Base-by-base conservation (phyloP, 129 eudicot genomes). In the Helianthus tuberosus region DNA sequence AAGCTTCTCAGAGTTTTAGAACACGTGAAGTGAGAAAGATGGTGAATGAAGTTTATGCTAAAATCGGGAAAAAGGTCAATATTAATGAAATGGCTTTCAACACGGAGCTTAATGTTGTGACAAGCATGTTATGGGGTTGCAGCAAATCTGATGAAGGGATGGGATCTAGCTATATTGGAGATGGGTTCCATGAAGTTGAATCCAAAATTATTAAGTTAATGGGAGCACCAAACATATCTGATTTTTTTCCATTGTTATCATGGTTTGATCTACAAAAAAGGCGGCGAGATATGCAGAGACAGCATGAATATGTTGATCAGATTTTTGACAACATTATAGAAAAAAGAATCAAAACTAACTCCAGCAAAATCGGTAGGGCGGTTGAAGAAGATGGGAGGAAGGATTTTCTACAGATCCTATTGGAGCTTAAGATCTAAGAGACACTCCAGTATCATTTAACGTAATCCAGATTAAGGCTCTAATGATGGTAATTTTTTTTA, bases 341-440 rank as follows among this genome's bases (percentile, higher is more conserved):
- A 4, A 4, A 25, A 23, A 58, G 64, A 58, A 25, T 23, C 38
- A 58, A 58, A 10, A 9, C 0, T 11, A 58, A 58, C 38, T 58
- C 64, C 10, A 20, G 35, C 64, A 23, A 58, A 8, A 58, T 11
- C n/a, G 38, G 25, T 58, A 32, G 29, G 10, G 61, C 32, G 3
- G 32, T 55, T 8, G 64, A 58, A 9, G 64, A 58, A 23, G 64
- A 58, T 58, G 64, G 38, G 25, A 58, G 11, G 36, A 58, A 3
- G n/a, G 64, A 58, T 58, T 25, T 58, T 58, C n/a, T 58, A 7
- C 64, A 58, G 36, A 58, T 58, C 36, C 6, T 58, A n/a, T 58
- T 58, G 20, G 64, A 58, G 38, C 64, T 58, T 58, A 58, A 23
- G 64, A 58, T 38, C 2, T 0, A 20, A 20, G 23, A 20, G 23